Base-by-base conservation (phyloP, 805 yeast species). In the Saturnispora quitensis region DNA sequence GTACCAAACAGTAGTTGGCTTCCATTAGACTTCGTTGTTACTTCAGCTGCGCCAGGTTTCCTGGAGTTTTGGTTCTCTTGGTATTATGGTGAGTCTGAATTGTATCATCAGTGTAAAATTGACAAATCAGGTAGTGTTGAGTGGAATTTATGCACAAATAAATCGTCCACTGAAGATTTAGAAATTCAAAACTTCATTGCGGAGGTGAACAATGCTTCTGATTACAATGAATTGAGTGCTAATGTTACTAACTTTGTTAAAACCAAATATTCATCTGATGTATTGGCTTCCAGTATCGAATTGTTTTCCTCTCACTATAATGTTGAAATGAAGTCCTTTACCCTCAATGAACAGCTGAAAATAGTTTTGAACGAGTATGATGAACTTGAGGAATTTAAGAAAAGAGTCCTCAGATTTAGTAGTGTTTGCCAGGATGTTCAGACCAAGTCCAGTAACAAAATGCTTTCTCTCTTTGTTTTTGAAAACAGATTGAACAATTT, bases 371-470 rank as follows among this genome's bases (percentile, higher is more conserved):
- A 54, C 44, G 50, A 56, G 18, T 17, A 12, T 25, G 28, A 36
- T 18, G 68, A 66, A 43, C 63, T 67, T 35, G 65, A 68, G 2
- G 69, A 70, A 40, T 55, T 73, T n/a, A 65, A 68, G 46, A 73
- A 73, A 31, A 82, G 82, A 58, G 82, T 95, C 86, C 70, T 76
- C 34, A 80, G 83, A 54, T 76, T 90, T 52, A 84, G 81, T 53
- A 74, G 86, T 2, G 70, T 89, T 25, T 83, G 95, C 62, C 78
- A 76, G 51, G 96, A 89, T 60, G 72, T 86, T 50, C 40, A 40
- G 4, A 76, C 75, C 53, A 83, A 77, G 53, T 69, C 81, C 1
- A 60, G 47, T 31, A 60, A 57, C 40, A 36, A 27, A 10, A 24
- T 53, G 6, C 20, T 46, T 17, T 50, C 54, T 5, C 63, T 60